Conservation (phyloP, 108 stramenopile species). For the Schizochytrium sp. region DNA sequence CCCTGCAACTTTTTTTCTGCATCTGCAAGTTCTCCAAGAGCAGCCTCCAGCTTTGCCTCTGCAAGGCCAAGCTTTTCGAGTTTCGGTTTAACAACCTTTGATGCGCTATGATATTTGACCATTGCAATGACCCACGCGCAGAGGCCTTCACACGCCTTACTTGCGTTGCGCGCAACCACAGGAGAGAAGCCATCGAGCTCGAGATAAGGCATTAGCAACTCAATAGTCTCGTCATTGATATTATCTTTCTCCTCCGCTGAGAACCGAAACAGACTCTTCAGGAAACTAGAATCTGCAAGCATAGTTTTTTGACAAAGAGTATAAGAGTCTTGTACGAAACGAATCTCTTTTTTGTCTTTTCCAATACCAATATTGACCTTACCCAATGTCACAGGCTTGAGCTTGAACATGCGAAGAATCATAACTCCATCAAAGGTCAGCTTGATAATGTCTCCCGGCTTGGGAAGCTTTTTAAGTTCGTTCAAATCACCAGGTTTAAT, state of each 20-base stretch:
- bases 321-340: conserved; percentile 73
- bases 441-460: conserved; percentile 79
- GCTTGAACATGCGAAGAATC: conserved; percentile 70
- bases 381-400: conserved; percentile 67
- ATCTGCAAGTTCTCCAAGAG: conserved; percentile 66
- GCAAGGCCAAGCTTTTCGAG: conserved; percentile 73
- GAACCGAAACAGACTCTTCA: conserved; percentile 75
- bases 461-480: conserved; percentile 78
- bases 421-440: conserved; percentile 78
- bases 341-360: conserved; percentile 76
- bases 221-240: conserved; percentile 80
- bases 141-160: conserved; percentile 65
- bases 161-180: conserved; percentile 74
- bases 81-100: conserved; percentile 78
- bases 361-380: conserved; percentile 69
- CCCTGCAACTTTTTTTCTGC: conserved; percentile 67
- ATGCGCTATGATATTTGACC: conserved; percentile 78
- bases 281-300: conserved; percentile 75
- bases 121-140: conserved; percentile 77
- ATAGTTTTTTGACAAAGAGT: conserved; percentile 71
- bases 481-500: conserved; percentile 77
- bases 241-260: conserved; percentile 75
- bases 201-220: conserved; percentile 76
- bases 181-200: conserved; percentile 74
- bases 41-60: conserved; percentile 69